phyloP scores from a whole-genome alignment of 179 eudicot genomes.

The Beta lomatogona region DNA sequence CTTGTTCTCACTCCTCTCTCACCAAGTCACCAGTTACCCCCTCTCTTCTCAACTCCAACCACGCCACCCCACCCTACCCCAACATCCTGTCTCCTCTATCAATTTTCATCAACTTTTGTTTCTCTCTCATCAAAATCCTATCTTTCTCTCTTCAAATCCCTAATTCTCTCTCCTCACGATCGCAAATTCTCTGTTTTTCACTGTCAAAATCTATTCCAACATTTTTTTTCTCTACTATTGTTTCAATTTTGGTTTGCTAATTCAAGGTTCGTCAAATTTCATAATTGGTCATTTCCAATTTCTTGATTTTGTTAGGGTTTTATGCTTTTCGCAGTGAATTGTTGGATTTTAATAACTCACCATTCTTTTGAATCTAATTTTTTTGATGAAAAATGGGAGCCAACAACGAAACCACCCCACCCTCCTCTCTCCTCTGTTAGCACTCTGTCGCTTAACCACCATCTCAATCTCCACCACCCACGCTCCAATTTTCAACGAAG shows the following conservation, averaged over 20 bases:
- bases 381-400: not conserved
- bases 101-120: not conserved
- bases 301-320: constrained; percentile 7
- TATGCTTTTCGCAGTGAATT: not conserved
- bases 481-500: too few species aligned
- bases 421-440: too few species aligned
- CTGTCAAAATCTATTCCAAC: too few species aligned
- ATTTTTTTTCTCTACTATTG: not conserved
- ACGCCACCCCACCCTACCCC: too few species aligned
- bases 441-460: too few species aligned
- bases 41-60: too few species aligned
- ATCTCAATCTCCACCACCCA: too few species aligned
- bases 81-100: too few species aligned
- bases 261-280: not conserved
- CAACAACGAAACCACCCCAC: too few species aligned
- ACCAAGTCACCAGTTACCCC: too few species aligned
- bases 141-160: not conserved
- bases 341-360: not conserved
- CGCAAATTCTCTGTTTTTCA: not conserved
- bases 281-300: not conserved
- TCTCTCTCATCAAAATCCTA: constrained; percentile 10
- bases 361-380: not conserved
- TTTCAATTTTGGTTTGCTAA: not conserved
- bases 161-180: not conserved
- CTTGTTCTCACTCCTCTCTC: too few species aligned